phyloP scores from a whole-genome alignment of 176 grass and related monocot species.

The Zea mays region Zm-B73-REFERENCE-NAM-5.0 NC_050104.1:160480501-160481000 shows the following conservation, averaged over 20 bases:
- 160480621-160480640: slow-evolving; percentile 98
- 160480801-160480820: slow-evolving; percentile 59
- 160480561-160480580: slow-evolving; percentile 96
- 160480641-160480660: slow-evolving; percentile 79
- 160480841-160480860: slow-evolving; percentile 31
- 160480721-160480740: slow-evolving; percentile 18
- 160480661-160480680: slow-evolving; percentile 94
- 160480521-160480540: slow-evolving; percentile 54
- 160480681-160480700: slow-evolving; percentile 93
- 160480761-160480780: neutral
- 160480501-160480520: slow-evolving; percentile 32
- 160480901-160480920: slow-evolving; percentile 27
- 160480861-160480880: neutral
- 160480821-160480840: slow-evolving; percentile 78
- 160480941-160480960: slow-evolving; percentile 34
- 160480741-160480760: neutral
- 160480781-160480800: neutral
- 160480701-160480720: slow-evolving; percentile 98
- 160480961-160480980: slow-evolving; percentile 45
- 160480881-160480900: neutral
- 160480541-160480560: slow-evolving; percentile 96
- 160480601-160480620: slow-evolving; percentile 95
- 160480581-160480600: slow-evolving; percentile 88
- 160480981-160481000: no score
- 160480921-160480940: slow-evolving; percentile 12